Conservation (phyloP, 768 basidiomycete species). For the Epithele typhae region DNA sequence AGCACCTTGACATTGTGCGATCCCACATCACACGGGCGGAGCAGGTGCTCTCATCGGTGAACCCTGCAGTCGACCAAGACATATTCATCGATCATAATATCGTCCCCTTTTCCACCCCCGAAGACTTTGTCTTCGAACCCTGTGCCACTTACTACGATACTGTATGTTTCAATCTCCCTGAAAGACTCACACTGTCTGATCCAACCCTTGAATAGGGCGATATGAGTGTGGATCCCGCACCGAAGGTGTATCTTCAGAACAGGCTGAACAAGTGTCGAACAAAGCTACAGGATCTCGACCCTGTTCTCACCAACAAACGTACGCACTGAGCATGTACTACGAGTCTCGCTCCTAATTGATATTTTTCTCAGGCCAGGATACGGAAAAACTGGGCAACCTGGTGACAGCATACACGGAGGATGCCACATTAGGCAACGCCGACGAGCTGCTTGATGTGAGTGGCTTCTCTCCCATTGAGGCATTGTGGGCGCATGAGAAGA, state of each 20-base stretch:
- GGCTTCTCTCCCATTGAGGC: not conserved
- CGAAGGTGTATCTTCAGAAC: slow-evolving; percentile 81
- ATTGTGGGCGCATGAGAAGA: slow-evolving; percentile 19
- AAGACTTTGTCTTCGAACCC: slow-evolving; percentile 73
- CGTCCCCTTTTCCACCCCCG: slow-evolving; percentile 58
- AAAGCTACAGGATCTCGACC: slow-evolving; percentile 61
- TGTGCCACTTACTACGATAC: slow-evolving; percentile 73
- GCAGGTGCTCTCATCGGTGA: slow-evolving; percentile 44
- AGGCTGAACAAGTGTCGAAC: slow-evolving; percentile 54
- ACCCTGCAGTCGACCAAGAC: slow-evolving; percentile 58
- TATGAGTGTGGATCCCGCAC: slow-evolving; percentile 61
- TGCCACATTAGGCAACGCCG: slow-evolving; percentile 48
- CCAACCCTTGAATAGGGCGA: slow-evolving; percentile 36
- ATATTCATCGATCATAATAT: slow-evolving; percentile 72
- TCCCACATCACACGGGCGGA: slow-evolving; percentile 44
- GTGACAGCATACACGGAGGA: slow-evolving; percentile 45
- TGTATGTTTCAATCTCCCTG: slow-evolving; percentile 34
- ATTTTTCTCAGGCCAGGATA: slow-evolving; percentile 44
- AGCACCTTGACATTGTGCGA: slow-evolving; percentile 58
- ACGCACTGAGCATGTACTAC: slow-evolving; percentile 22
- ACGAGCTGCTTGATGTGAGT: slow-evolving; percentile 29
- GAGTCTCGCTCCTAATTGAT: too few relatives aligned
- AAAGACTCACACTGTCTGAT: not conserved
- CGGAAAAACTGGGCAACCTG: slow-evolving; percentile 44
- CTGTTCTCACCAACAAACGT: slow-evolving; percentile 61